Base-by-base conservation (phyloP, 768 basidiomycete species). In the Lactarius hengduanensis region DNA sequence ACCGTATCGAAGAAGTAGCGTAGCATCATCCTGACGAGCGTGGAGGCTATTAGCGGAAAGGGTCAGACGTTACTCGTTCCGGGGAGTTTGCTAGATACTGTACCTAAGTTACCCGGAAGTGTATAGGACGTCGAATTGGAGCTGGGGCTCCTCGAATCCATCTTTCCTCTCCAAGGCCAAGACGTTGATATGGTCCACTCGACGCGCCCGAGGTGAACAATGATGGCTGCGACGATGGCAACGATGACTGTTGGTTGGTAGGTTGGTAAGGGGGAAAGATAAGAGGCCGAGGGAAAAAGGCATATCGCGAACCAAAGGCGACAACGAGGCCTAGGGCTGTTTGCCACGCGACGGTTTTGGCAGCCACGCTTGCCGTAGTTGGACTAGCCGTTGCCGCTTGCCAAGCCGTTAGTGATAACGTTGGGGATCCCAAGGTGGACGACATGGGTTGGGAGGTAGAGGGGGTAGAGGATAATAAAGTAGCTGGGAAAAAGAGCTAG, bases 181-280 rank as follows among this genome's bases (percentile, higher is more conserved):
- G 13, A 11, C 4, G 32, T 57, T 11, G 57, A 16, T 36, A n/a
- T 22, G 26, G 22, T 45, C 36, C 40, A 56, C 4, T 43, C 57
- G 7, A 20, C 40, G 34, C 58, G 53, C 41, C 66, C 59, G 36
- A 67, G 36, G 58, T 56, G 36, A 13, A 45, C 3, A 16, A 67
- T 59, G 40, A 40, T 59, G 26, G 38, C 22, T 2, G 20, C 57
- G 57, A 67, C 26, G 41, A 59, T 26, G 53, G 34, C 40, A 30
- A 67, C 62, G 62, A 59, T 26, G 62, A 22, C 66, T 67, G 66
- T 63, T 59, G 40, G 57, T 50, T 59, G 32, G 57, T 53, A 40
- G 5, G 38, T 38, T 38, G 36, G 36, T 38, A 38, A 30, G 43
- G 57, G 22, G 50, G 22, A 28, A 30, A 63, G 57, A 63, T 63